Evolutionary conservation across 2,329 filamentous ascomycete genomes (phyloP).

Genomic region (Fusarium staphyleae): DNA sequence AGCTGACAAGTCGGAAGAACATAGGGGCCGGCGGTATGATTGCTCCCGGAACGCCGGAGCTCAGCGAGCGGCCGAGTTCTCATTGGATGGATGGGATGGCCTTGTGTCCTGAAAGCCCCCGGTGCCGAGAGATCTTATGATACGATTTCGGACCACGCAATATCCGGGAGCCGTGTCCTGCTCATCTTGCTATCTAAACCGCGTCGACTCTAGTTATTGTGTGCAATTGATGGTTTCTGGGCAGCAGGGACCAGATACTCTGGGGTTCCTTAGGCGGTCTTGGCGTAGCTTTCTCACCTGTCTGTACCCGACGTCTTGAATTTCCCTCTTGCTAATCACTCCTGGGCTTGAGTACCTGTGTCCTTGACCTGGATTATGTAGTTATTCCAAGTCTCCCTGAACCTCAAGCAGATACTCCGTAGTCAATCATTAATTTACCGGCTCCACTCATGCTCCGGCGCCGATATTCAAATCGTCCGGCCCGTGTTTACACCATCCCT

Average conservation of each 20-base stretch:
- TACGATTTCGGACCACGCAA: constrained; percentile 30
- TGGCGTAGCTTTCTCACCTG: too few species aligned
- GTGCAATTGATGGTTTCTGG: constrained; percentile 5
- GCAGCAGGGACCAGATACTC: constrained; percentile 5
- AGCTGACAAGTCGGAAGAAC: constrained; percentile 33
- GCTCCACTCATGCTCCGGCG: constrained; percentile 25
- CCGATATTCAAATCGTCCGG: constrained; percentile 28
- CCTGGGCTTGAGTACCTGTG: too few species aligned
- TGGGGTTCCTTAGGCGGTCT: too few species aligned
- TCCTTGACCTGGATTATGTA: too few species aligned
- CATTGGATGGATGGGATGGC: constrained; percentile 23
- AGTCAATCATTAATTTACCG: constrained; percentile 4
- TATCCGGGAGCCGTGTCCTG: constrained; percentile 16
- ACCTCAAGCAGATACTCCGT: too few species aligned
- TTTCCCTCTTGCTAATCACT: not conserved
- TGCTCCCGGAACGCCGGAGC: constrained; percentile 14
- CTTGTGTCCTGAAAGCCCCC: constrained; percentile 4
- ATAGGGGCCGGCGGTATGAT: constrained; percentile 20
- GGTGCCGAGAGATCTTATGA: constrained; percentile 26
- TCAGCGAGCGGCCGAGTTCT: constrained; percentile 6
- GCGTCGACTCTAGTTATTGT: constrained; percentile 8
- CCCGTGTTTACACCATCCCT: constrained; percentile 19
- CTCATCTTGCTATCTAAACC: constrained; percentile 3
- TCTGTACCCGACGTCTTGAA: too few species aligned
- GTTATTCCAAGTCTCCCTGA: not conserved